Evolutionary conservation across 2,329 filamentous ascomycete species (phyloP).

Genomic region (Xylariaceae sp.): DNA sequence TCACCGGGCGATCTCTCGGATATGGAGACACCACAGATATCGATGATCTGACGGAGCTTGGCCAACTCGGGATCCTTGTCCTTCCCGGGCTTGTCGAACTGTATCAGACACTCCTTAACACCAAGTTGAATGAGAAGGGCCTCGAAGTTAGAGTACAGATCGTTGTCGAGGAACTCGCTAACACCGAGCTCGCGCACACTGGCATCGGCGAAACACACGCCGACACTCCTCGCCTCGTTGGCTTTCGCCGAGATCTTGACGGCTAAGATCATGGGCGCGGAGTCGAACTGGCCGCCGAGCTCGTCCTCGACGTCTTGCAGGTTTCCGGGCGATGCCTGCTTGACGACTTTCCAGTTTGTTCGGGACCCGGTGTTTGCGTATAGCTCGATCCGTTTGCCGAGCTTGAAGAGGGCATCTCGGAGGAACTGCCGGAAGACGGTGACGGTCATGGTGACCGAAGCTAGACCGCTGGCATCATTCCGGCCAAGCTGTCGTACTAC

Average conservation of each 20-base stretch:
- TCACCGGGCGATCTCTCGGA: conserved; percentile 72
- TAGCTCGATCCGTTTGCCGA: conserved; percentile 88
- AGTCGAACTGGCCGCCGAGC: conserved; percentile 76
- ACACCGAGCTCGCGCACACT: conserved; percentile 93
- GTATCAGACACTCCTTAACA: conserved; percentile 88
- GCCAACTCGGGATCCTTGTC: conserved; percentile 82
- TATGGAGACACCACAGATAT: conserved; percentile 86
- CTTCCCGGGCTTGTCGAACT: conserved; percentile 71
- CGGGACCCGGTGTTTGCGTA: conserved; percentile 71
- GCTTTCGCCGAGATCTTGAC: conserved; percentile 91
- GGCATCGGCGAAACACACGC: conserved; percentile 96
- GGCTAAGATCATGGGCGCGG: conserved; percentile 88
- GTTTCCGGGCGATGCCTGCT: conserved; percentile 93
- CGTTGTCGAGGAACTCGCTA: conserved; percentile 98
- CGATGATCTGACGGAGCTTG: conserved; percentile 83
- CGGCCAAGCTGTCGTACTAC: conserved; percentile 86
- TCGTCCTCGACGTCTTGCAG: conserved; percentile 96
- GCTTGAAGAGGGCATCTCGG: conserved; percentile 83
- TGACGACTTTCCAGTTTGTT: conserved; percentile 87
- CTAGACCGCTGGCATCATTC: conserved; percentile 74
- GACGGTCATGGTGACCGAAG: conserved; percentile 90
- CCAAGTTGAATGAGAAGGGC: conserved; percentile 93
- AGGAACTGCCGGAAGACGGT: conserved; percentile 96
- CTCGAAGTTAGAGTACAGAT: conserved; percentile 97
- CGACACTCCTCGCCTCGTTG: conserved; percentile 76